Percentiles rank a stretch among this genome's conserved stretches.
phyloP scores from a whole-genome alignment of 164 flowering plant species.

The Warburgia ugandensis region DNA sequence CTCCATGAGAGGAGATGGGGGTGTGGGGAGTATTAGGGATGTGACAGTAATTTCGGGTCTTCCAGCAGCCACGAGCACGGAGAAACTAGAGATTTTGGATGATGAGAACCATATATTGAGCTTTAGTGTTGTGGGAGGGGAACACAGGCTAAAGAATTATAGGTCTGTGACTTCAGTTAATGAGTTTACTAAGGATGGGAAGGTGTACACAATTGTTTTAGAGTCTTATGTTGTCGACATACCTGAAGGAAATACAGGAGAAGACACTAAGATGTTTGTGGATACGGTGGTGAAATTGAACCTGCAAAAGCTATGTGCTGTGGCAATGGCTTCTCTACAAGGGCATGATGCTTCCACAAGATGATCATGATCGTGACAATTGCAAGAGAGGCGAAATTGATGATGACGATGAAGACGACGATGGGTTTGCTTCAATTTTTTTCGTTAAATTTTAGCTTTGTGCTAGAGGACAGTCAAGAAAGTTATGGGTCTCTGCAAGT shows the following conservation, averaged over 20 bases:
- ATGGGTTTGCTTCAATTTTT: not conserved
- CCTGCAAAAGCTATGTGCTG: constrained; percentile 55
- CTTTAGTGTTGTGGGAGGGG: constrained; percentile 74
- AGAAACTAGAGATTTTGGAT: constrained; percentile 62
- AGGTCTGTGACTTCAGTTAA: constrained; percentile 59
- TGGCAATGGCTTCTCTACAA: constrained; percentile 30
- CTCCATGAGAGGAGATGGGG: constrained; percentile 45
- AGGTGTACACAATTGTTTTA: constrained; percentile 53
- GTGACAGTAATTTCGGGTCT: constrained; percentile 70
- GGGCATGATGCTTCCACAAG: not conserved
- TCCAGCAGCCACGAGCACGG: constrained; percentile 74
- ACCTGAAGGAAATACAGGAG: constrained; percentile 70
- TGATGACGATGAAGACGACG: not conserved
- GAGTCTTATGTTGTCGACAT: constrained; percentile 74
- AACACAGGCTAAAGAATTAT: constrained; percentile 59
- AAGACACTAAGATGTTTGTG: constrained; percentile 71
- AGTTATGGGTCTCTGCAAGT: too few species aligned
- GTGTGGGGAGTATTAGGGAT: constrained; percentile 64
- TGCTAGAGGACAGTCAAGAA: not conserved
- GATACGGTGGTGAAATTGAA: constrained; percentile 72
- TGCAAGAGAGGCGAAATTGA: not conserved
- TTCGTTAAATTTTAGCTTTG: not conserved
- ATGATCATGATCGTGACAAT: not conserved
- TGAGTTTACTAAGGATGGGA: constrained; percentile 38
- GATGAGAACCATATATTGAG: constrained; percentile 57